Evolutionary conservation across 345 rosid species (phyloP), one percentile per base, ranked within the genome.

Genomic region (Citrus hindsii): DNA sequence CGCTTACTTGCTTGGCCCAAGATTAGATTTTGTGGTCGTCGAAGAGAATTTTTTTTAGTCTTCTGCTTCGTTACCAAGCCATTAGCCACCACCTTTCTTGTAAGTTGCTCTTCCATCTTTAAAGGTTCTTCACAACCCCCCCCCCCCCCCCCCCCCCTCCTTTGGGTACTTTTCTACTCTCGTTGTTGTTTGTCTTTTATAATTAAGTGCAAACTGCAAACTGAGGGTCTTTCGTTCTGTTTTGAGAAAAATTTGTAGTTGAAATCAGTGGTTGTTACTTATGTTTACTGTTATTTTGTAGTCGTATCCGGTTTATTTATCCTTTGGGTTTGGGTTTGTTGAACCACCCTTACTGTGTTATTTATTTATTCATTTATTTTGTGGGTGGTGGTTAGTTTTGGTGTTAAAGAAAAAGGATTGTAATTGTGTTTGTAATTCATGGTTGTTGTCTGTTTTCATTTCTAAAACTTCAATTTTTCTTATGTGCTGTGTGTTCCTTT

Each of bases 41-140:
- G 58, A 53, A 69, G n/a, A 79, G 76, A 78, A 70, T 75, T 80
- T 79, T n/a, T 69, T 46, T 77, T 76, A 16, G 40, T 32, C 28
- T 67, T 83, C 81, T 88, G 90, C 92, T 91, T 88, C 84, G 78
- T 86, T 72, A 81, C 80, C 87, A 89, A 88, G 92, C 92, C 83
- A 87, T 77, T 84, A 79, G 62, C 58, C 58, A 59, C 69, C 48
- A 24, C 32, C 48, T 42, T 75, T 51, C 62, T 48, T 64, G 25
- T 9, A 59, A 59, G 76, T 79, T 85, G 37, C 33, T 37, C 71
- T 72, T 55, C 55, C 9, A 18, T 25, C 22, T 70, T 59, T 27
- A 48, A 60, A 59, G 64, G 25, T 55, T 79, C 21, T 61, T 65
- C 68, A 7, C 9, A 0, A 0, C 8, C 8, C 2, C 2, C 40